Evolutionary conservation across 164 flowering plant genomes (phyloP).

Genomic region (Houttuynia cordata): DNA sequence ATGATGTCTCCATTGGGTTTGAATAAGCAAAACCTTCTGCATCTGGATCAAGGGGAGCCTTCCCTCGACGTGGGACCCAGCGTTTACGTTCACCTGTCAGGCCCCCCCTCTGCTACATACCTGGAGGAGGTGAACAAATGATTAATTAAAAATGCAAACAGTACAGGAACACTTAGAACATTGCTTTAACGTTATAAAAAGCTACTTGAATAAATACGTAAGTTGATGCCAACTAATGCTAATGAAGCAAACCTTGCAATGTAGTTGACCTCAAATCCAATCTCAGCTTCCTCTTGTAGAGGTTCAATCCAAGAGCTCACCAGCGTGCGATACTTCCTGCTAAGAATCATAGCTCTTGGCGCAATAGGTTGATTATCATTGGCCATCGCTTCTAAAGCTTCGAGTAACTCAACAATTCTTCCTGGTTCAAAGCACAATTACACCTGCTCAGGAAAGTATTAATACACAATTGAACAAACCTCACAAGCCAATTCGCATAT

Average conservation of each 20-base stretch:
- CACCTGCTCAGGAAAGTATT: constrained; percentile 10
- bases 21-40: no score
- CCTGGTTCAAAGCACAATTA: constrained; percentile 35
- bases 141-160: constrained; percentile 3
- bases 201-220: neutral
- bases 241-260: constrained; percentile 57
- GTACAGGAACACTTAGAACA: neutral
- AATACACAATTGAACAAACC: neutral
- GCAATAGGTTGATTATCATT: constrained; percentile 81
- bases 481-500: neutral
- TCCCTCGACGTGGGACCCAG: constrained; percentile 98
- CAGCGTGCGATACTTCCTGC: constrained; percentile 81
- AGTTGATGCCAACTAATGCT: neutral
- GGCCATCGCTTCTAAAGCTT: constrained; percentile 90
- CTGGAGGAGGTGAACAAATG: constrained; percentile 22
- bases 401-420: constrained; percentile 73
- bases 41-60: constrained; percentile 91
- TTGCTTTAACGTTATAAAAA: neutral
- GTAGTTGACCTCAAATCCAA: constrained; percentile 90
- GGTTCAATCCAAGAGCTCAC: constrained; percentile 99
- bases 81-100: constrained; percentile 95
- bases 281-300: constrained; percentile 93
- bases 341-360: constrained; percentile 92
- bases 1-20: constrained; percentile 84
- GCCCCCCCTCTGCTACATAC: constrained; percentile 88